These are phyloP conservation scores for Pythium utonaiense DNA, from an alignment of 352 stramenopile species.

Conservation along the genomic window DNA sequence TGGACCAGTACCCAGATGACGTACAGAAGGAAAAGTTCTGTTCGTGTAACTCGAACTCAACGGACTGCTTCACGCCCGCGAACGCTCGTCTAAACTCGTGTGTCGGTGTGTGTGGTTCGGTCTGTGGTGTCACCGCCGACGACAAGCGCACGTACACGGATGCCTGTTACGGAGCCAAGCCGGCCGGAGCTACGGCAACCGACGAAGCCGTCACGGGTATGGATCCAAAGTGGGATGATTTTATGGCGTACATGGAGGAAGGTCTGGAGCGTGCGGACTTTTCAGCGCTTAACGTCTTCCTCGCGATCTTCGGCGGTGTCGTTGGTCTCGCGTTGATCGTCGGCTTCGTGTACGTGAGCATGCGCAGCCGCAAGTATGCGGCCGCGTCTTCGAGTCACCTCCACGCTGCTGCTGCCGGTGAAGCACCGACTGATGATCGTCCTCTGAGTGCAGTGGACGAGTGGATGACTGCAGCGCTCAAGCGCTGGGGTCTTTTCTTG, in stretches of 20 bases:
- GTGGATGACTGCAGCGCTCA: constrained; percentile 26
- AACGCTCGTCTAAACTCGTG: constrained; percentile 44
- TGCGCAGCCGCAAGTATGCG: no score
- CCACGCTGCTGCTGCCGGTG: constrained; percentile 1
- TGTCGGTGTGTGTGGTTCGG: constrained; percentile 48
- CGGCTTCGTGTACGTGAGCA: constrained; percentile 42
- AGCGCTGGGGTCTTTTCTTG: constrained; percentile 41
- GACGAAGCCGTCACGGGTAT: background rate
- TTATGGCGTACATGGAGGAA: constrained; percentile 38
- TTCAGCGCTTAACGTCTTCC: constrained; percentile 48
- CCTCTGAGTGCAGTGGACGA: constrained; percentile 31
- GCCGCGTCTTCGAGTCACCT: constrained; percentile 11
- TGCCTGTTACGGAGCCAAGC: constrained; percentile 32
- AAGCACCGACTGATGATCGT: constrained; percentile 9
- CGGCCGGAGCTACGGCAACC: constrained; percentile 3
- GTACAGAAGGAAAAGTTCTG: constrained; percentile 52
- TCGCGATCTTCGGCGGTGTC: constrained; percentile 52
- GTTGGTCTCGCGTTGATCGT: constrained; percentile 33
- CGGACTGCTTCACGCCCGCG: constrained; percentile 47
- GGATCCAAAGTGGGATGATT: constrained; percentile 31
- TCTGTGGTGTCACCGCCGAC: constrained; percentile 40
- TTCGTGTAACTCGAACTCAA: constrained; percentile 31
- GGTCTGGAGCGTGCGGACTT: constrained; percentile 39
- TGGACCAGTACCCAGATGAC: constrained; percentile 35
- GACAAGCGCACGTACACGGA: constrained; percentile 36